Percentiles rank a stretch among this genome's conserved stretches.
phyloP scores from a whole-genome alignment of 176 grass and related monocot genomes.

The Avena atlantica region DNA sequence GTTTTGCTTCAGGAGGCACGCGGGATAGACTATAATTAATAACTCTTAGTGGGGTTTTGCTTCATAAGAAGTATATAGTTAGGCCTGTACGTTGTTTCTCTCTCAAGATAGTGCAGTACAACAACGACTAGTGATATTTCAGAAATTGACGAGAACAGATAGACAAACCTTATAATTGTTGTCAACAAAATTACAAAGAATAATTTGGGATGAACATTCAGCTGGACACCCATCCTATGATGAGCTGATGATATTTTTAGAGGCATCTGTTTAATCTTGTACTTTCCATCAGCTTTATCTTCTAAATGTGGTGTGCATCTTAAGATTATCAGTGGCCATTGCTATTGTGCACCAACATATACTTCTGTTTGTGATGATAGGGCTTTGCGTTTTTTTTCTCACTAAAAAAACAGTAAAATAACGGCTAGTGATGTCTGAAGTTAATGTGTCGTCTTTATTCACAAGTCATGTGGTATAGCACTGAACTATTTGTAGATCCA shows the following conservation, averaged over 20 bases:
- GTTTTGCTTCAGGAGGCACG: too few relatives aligned
- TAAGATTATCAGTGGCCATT: background rate
- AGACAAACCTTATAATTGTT: background rate
- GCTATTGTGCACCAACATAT: background rate
- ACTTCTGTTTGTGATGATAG: background rate
- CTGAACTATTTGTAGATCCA: background rate
- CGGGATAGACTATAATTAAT: too few relatives aligned
- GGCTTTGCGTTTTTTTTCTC: background rate
- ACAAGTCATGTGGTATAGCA: slow-evolving; percentile 7
- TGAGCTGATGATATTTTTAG: background rate
- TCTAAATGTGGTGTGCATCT: background rate
- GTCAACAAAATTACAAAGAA: background rate
- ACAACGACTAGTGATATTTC: too few relatives aligned
- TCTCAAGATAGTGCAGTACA: too few relatives aligned
- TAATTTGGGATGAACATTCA: slow-evolving; percentile 1
- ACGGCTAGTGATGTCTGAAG: background rate
- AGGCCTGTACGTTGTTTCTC: too few relatives aligned
- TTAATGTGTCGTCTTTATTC: background rate
- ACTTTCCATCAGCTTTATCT: background rate
- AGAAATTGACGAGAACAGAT: background rate
- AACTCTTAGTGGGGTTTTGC: too few relatives aligned
- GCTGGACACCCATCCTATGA: background rate
- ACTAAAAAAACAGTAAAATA: background rate
- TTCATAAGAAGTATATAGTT: too few relatives aligned
- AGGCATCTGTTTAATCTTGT: background rate